These are phyloP conservation scores for Torulaspora globosa DNA, from an alignment of 1,139 yeast species.

Conservation along the genomic window DNA sequence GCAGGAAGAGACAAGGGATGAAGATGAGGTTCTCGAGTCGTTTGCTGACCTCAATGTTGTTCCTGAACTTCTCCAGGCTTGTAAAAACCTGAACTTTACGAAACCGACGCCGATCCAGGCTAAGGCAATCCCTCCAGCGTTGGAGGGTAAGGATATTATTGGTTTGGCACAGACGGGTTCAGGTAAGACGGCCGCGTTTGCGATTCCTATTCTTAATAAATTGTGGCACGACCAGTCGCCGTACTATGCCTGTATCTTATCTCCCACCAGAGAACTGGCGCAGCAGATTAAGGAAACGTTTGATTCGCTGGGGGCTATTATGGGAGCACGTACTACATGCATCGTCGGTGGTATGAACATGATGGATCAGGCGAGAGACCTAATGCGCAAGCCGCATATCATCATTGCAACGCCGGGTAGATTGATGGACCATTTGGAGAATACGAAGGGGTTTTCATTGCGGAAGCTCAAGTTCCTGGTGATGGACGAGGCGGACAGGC, in stretches of 20 bases:
- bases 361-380: slow-evolving; percentile 95
- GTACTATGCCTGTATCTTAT: slow-evolving; percentile 81
- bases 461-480: slow-evolving; percentile 77
- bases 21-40: slow-evolving; percentile 32
- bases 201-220: slow-evolving; percentile 84
- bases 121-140: slow-evolving; percentile 86
- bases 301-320: slow-evolving; percentile 83
- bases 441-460: slow-evolving; percentile 86
- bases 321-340: slow-evolving; percentile 86
- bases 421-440: slow-evolving; percentile 89
- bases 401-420: slow-evolving; percentile 97
- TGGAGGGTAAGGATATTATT: slow-evolving; percentile 77
- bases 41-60: slow-evolving; percentile 57
- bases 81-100: slow-evolving; percentile 59
- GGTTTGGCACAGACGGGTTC: slow-evolving; percentile 84
- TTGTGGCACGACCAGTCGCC: slow-evolving; percentile 87
- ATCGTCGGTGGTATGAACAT: slow-evolving; percentile 98
- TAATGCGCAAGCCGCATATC: slow-evolving; percentile 90
- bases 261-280: slow-evolving; percentile 97
- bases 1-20: slow-evolving; percentile 24
- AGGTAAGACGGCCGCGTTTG: slow-evolving; percentile 84
- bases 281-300: slow-evolving; percentile 94
- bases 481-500: slow-evolving; percentile 96
- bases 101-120: slow-evolving; percentile 89
- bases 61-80: slow-evolving; percentile 78